Evolutionary conservation across 768 basidiomycete genomes (phyloP).

Genomic region (Strobilomyces echinocephalus): DNA sequence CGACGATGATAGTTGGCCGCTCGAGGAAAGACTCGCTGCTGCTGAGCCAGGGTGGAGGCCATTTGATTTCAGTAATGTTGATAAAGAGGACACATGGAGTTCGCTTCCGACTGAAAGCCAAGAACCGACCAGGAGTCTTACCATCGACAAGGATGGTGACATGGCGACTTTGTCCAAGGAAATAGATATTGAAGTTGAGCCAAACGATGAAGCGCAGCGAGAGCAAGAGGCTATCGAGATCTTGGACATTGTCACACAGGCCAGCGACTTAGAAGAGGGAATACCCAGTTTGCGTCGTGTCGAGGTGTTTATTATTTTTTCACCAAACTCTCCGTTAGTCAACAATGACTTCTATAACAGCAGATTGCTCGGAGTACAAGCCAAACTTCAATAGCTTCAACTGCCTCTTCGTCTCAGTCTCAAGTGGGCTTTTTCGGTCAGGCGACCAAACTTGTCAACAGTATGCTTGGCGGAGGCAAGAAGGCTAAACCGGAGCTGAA

Average conservation of each 20-base stretch:
- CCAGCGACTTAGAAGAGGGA: conserved; percentile 37
- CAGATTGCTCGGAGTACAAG: conserved; percentile 41
- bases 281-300: conserved; percentile 37
- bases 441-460: conserved; percentile 64
- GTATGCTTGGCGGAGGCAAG: conserved; percentile 62
- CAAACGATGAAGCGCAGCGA: conserved; percentile 2
- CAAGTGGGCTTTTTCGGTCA: conserved; percentile 64
- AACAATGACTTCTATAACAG: conserved; percentile 15
- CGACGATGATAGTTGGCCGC: conserved; percentile 73
- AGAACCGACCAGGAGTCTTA: conserved; percentile 25
- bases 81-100: conserved; percentile 77
- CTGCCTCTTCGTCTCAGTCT: conserved; percentile 33
- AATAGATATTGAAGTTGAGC: conserved; percentile 10
- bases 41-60: conserved; percentile 56
- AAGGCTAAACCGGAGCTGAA: conserved; percentile 75
- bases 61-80: conserved; percentile 46
- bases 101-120: conserved; percentile 60
- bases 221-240: conserved; percentile 27
- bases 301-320: conserved; percentile 34
- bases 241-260: conserved; percentile 33
- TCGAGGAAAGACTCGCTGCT: conserved; percentile 58
- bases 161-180: not conserved
- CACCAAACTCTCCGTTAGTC: not conserved
- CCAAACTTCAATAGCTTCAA: conserved; percentile 52
- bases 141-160: conserved; percentile 7